Conservation (phyloP, 805 yeast species). For the Kazachstania bromeliacearum region DNA sequence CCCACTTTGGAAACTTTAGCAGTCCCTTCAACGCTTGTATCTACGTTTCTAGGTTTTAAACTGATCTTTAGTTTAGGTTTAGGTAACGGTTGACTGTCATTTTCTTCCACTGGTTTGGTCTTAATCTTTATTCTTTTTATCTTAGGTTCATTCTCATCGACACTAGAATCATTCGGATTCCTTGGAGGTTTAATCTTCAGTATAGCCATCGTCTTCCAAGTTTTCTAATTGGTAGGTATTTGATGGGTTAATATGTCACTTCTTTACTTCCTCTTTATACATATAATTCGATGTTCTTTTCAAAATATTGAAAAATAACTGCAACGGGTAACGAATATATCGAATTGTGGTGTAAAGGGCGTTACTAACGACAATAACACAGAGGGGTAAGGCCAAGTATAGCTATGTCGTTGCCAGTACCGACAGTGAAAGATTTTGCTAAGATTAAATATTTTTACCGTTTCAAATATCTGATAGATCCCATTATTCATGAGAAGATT, state of each 20-base stretch:
- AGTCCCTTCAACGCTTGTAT: neutral
- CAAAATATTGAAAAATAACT: no score
- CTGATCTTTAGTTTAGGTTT: slow-evolving; percentile 20
- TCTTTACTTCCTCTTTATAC: no score
- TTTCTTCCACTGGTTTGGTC: slow-evolving; percentile 10
- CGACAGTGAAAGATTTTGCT: slow-evolving; percentile 6
- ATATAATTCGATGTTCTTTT: no score
- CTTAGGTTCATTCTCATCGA: neutral
- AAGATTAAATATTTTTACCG: slow-evolving; percentile 18
- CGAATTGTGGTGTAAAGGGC: neutral
- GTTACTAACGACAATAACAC: neutral
- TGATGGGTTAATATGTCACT: no score
- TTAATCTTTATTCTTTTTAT: slow-evolving; percentile 8
- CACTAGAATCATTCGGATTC: slow-evolving; percentile 16
- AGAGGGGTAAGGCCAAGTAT: no score
- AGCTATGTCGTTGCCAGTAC: neutral
- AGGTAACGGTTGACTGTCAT: slow-evolving; percentile 7
- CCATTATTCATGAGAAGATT: slow-evolving; percentile 25
- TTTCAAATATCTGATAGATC: slow-evolving; percentile 17
- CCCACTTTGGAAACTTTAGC: slow-evolving; percentile 7
- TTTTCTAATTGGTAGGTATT: no score
- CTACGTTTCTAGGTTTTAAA: slow-evolving; percentile 11
- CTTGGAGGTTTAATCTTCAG: slow-evolving; percentile 26
- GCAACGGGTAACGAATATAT: no score
- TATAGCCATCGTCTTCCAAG: slow-evolving; percentile 16